Conservation (phyloP, 1,284 basidiomycete genomes). For the Coniophora puteana region DNA sequence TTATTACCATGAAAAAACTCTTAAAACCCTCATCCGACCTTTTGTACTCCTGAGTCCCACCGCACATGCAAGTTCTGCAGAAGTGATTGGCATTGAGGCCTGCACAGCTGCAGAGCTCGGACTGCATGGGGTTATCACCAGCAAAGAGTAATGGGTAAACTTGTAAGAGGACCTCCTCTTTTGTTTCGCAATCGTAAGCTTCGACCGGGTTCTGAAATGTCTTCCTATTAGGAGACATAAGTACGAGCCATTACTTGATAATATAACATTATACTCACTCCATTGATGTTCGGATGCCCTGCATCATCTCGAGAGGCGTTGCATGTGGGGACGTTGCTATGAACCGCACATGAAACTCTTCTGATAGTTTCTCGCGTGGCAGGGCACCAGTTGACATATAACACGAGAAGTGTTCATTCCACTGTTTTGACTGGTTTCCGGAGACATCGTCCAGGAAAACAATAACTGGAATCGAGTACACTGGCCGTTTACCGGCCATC, state of each 20-base stretch:
- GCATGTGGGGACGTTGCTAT: conserved; percentile 23
- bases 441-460: conserved; percentile 27
- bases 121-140: conserved; percentile 30
- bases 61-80: conserved; percentile 22
- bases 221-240: neutral
- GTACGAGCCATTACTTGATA: neutral
- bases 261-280: conserved; percentile 11
- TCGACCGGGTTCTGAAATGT: neutral
- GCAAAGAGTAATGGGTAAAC: conserved; percentile 18
- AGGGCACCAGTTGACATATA: conserved; percentile 19
- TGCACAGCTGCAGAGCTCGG: conserved; percentile 22
- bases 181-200: conserved; percentile 13
- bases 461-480: conserved; percentile 17
- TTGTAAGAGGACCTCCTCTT: conserved; percentile 16
- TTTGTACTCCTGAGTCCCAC: conserved; percentile 19
- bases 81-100: conserved; percentile 21
- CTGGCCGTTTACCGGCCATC: conserved; percentile 9
- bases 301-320: conserved; percentile 16
- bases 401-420: conserved; percentile 23
- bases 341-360: conserved; percentile 22
- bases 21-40: conserved; percentile 12
- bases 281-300: conserved; percentile 14
- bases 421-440: conserved; percentile 25
- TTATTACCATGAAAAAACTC: conserved; percentile 12
- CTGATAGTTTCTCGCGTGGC: conserved; percentile 17